phyloP scores from a whole-genome alignment of 345 rosid genomes.

The Atalantia buxifolia region DNA sequence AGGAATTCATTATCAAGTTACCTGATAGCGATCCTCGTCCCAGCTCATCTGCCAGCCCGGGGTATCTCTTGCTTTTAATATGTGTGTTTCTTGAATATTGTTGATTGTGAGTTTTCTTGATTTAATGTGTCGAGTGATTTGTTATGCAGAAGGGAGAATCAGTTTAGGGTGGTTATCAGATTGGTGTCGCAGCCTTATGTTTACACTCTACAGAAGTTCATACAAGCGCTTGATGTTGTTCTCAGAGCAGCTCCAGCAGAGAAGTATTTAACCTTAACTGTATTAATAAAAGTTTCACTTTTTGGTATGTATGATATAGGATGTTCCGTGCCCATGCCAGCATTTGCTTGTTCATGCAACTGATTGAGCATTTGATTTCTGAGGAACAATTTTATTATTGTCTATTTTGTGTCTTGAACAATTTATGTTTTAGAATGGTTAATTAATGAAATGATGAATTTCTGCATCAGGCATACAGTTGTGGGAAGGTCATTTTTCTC shows the following conservation, averaged over 20 bases:
- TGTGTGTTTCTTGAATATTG: background rate
- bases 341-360: background rate
- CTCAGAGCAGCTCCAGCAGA: slow-evolving; percentile 45
- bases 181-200: slow-evolving; percentile 41
- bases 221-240: slow-evolving; percentile 72
- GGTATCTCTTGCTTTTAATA: slow-evolving; percentile 13
- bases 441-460: background rate
- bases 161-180: slow-evolving; percentile 51
- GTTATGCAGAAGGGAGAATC: slow-evolving; percentile 40
- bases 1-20: slow-evolving; percentile 49
- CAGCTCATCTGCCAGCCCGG: slow-evolving; percentile 17
- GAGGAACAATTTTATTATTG: background rate
- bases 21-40: slow-evolving; percentile 14
- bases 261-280: slow-evolving; percentile 20
- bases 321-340: background rate
- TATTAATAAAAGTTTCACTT: background rate
- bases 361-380: too few species aligned
- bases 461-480: slow-evolving; percentile 34
- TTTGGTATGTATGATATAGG: background rate
- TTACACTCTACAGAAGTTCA: slow-evolving; percentile 36
- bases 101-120: background rate
- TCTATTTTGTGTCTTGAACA: background rate
- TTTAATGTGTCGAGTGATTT: background rate
- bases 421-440: background rate
- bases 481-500: slow-evolving; percentile 67